phyloP scores from a whole-genome alignment of 2,329 filamentous ascomycete species.

The Arthrinium phaeospermum region DNA sequence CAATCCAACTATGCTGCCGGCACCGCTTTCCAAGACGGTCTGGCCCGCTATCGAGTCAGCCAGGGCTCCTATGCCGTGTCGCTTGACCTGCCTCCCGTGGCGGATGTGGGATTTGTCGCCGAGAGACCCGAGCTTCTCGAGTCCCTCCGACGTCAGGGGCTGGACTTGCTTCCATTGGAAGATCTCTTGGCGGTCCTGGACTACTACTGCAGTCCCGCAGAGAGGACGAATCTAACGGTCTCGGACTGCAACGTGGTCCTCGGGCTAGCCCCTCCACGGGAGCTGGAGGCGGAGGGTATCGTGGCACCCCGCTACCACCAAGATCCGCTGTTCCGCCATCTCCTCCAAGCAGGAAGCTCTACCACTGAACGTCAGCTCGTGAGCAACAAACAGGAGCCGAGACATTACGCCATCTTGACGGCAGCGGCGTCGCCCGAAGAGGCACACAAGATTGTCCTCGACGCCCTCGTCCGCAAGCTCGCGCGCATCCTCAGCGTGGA shows the following conservation, averaged over 20 bases:
- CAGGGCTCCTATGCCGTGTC: conserved; percentile 31
- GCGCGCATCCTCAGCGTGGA: conserved; percentile 32
- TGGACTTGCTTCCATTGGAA: conserved; percentile 24
- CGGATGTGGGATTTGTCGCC: conserved; percentile 30
- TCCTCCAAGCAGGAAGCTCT: conserved; percentile 24
- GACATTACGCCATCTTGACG: conserved; percentile 29
- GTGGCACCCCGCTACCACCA: conserved; percentile 29
- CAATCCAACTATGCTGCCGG: conserved; percentile 11
- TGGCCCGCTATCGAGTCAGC: conserved; percentile 28
- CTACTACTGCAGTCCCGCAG: conserved; percentile 30
- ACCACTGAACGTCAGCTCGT: not conserved
- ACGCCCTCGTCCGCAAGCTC: conserved; percentile 35
- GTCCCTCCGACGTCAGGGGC: conserved; percentile 24
- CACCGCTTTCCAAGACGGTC: conserved; percentile 27
- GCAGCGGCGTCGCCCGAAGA: conserved; percentile 30
- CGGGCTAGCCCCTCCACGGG: conserved; percentile 32
- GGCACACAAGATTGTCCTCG: conserved; percentile 30
- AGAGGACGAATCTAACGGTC: not conserved
- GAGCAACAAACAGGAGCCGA: conserved; percentile 23
- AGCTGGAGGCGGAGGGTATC: conserved; percentile 32
- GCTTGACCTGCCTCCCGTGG: conserved; percentile 30
- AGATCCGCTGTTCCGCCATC: conserved; percentile 34
- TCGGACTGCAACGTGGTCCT: conserved; percentile 32
- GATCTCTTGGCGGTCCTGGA: conserved; percentile 32
- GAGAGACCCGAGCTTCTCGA: conserved; percentile 32